Evolutionary conservation across 2,329 filamentous ascomycete genomes (phyloP).

Genomic region (Fusarium armeniacum): DNA sequence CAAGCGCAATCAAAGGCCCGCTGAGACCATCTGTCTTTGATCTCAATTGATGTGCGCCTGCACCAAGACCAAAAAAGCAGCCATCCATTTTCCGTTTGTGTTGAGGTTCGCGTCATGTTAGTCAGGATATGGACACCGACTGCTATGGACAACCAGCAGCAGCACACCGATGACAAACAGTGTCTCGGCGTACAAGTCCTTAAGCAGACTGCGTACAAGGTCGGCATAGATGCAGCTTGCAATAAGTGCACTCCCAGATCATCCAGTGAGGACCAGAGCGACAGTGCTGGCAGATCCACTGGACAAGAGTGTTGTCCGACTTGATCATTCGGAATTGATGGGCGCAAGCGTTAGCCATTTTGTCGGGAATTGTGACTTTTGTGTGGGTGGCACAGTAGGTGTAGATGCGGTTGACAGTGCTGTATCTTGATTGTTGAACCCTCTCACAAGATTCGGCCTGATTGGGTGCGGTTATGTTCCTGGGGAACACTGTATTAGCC

Average conservation of each 20-base stretch:
- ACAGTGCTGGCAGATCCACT: slow-evolving; percentile 76
- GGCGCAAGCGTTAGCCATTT: slow-evolving; percentile 69
- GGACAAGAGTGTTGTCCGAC: slow-evolving; percentile 73
- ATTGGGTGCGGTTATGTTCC: slow-evolving; percentile 43
- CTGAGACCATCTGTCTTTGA: slow-evolving; percentile 36
- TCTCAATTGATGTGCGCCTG: slow-evolving; percentile 33
- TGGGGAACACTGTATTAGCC: slow-evolving; percentile 44
- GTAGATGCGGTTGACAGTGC: slow-evolving; percentile 36
- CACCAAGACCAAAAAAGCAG: slow-evolving; percentile 35
- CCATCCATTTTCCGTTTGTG: slow-evolving; percentile 30
- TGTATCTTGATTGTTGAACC: slow-evolving; percentile 33
- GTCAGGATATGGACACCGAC: slow-evolving; percentile 42
- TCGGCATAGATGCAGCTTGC: slow-evolving; percentile 75
- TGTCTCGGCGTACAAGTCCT: slow-evolving; percentile 21
- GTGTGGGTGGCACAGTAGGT: slow-evolving; percentile 37
- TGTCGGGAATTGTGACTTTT: slow-evolving; percentile 40
- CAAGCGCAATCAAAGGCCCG: slow-evolving; percentile 41
- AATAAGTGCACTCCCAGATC: slow-evolving; percentile 78
- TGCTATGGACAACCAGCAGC: slow-evolving; percentile 33
- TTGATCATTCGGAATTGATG: slow-evolving; percentile 77
- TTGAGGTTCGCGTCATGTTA: slow-evolving; percentile 41
- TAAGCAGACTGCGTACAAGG: slow-evolving; percentile 64
- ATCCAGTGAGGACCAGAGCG: slow-evolving; percentile 75
- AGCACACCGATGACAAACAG: slow-evolving; percentile 24
- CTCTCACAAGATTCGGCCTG: slow-evolving; percentile 44